Evolutionary conservation across 768 basidiomycete species (phyloP).

Genomic region (Tricholoma sp.): DNA sequence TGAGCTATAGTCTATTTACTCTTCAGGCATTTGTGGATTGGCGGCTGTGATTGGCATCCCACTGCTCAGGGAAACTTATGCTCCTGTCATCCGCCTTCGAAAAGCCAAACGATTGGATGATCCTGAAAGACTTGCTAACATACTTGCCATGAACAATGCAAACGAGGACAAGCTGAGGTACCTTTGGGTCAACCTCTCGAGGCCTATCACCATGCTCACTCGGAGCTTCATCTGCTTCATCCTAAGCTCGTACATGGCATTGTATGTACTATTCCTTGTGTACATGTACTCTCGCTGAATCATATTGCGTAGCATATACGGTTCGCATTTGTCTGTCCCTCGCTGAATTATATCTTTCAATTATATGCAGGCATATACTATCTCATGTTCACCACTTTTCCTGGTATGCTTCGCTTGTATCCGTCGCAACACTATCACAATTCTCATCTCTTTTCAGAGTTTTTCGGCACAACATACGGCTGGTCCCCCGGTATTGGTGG

Average conservation of each 20-base stretch:
- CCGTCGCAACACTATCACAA: neutral
- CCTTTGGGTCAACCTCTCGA: conserved; percentile 56
- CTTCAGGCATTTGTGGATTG: conserved; percentile 34
- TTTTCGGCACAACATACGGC: conserved; percentile 46
- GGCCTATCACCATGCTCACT: conserved; percentile 55
- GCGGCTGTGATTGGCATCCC: conserved; percentile 49
- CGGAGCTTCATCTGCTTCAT: conserved; percentile 66
- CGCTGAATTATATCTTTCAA: neutral
- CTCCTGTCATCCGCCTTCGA: conserved; percentile 57
- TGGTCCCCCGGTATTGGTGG: conserved; percentile 50
- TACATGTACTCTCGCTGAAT: neutral
- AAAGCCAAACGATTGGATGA: conserved; percentile 33
- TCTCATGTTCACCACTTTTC: conserved; percentile 68
- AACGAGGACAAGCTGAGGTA: conserved; percentile 32
- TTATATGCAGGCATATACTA: conserved; percentile 51
- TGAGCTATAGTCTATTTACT: neutral
- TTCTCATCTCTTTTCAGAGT: conserved; percentile 19
- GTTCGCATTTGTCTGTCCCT: conserved; percentile 21
- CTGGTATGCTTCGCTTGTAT: conserved; percentile 30
- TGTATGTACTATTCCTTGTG: conserved; percentile 40
- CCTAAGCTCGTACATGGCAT: conserved; percentile 63
- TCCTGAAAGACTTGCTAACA: conserved; percentile 35
- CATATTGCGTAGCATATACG: conserved; percentile 40
- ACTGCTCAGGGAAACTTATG: conserved; percentile 68
- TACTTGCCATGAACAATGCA: conserved; percentile 25